Evolutionary conservation across 352 stramenopile species (phyloP).

Genomic region (Bremia lactucae): DNA sequence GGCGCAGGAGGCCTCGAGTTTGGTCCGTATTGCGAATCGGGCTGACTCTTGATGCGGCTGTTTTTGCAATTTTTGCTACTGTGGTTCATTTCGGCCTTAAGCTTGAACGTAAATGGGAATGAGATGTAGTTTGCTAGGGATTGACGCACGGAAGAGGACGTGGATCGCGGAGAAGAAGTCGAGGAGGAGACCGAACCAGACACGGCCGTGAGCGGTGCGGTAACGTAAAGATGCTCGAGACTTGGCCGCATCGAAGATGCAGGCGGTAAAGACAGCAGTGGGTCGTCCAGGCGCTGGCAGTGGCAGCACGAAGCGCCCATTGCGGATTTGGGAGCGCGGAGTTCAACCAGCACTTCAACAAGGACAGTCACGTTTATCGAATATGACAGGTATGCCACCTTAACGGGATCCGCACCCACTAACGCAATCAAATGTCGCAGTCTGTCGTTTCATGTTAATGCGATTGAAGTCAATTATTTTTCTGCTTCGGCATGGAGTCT

Average conservation of each 20-base stretch:
- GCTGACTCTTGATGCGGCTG: slow-evolving; percentile 11
- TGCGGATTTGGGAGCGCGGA: neutral
- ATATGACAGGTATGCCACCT: no score
- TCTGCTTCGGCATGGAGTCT: slow-evolving; percentile 20
- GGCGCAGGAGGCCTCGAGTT: slow-evolving; percentile 2
- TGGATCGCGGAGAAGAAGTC: slow-evolving; percentile 9
- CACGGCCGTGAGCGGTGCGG: slow-evolving; percentile 3
- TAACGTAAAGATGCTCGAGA: slow-evolving; percentile 19
- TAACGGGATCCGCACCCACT: no score
- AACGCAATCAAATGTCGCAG: slow-evolving; percentile 3
- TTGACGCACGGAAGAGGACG: slow-evolving; percentile 30
- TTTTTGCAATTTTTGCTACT: slow-evolving; percentile 8
- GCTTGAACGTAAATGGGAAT: slow-evolving; percentile 57
- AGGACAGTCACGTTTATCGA: no score
- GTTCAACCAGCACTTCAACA: slow-evolving; percentile 12
- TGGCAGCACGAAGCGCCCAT: slow-evolving; percentile 71
- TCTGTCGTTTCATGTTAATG: slow-evolving; percentile 11
- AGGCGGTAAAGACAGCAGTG: slow-evolving; percentile 29
- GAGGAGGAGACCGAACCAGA: slow-evolving; percentile 1
- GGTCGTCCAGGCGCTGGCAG: slow-evolving; percentile 60
- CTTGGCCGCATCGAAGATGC: slow-evolving; percentile 19
- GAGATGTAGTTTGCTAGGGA: slow-evolving; percentile 66
- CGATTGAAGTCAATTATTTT: neutral
- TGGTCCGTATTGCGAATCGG: neutral
- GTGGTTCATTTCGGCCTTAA: no score